Evolutionary conservation across 768 basidiomycete genomes (phyloP).

Genomic region (Phanerochaete carnosa): DNA sequence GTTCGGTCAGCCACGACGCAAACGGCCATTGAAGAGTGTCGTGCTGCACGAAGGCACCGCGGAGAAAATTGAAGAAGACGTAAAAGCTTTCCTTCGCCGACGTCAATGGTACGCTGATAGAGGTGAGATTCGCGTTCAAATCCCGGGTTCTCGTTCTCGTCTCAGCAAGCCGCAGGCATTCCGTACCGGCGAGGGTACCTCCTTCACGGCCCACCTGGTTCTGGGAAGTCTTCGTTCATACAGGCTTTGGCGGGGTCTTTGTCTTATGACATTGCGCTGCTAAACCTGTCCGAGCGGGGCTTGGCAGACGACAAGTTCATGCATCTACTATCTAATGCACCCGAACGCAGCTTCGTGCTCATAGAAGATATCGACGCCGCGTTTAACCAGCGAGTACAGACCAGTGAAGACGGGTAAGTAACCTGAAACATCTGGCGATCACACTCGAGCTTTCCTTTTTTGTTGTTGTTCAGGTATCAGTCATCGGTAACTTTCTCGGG

Average conservation of each 20-base stretch:
- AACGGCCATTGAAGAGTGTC: constrained; percentile 85
- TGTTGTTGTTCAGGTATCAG: constrained; percentile 61
- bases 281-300: constrained; percentile 95
- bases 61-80: constrained; percentile 79
- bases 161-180: constrained; percentile 57
- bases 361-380: constrained; percentile 98
- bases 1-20: constrained; percentile 87
- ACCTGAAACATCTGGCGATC: neutral
- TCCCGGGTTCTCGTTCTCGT: neutral
- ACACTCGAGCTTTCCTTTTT: neutral
- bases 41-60: constrained; percentile 80
- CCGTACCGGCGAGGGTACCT: constrained; percentile 96
- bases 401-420: constrained; percentile 86
- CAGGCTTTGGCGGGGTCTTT: constrained; percentile 93
- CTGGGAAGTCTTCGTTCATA: constrained; percentile 98
- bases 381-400: constrained; percentile 90
- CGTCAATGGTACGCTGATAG: constrained; percentile 95
- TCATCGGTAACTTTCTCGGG: constrained; percentile 97
- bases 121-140: constrained; percentile 50
- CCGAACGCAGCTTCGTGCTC: constrained; percentile 89
- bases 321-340: constrained; percentile 88
- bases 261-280: constrained; percentile 91
- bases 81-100: constrained; percentile 77
- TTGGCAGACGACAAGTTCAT: constrained; percentile 96
- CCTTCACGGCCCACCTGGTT: constrained; percentile 93